These are phyloP conservation scores for Tilletia indica DNA, from an alignment of 1,284 basidiomycete genomes.

Conservation along the genomic window DNA sequence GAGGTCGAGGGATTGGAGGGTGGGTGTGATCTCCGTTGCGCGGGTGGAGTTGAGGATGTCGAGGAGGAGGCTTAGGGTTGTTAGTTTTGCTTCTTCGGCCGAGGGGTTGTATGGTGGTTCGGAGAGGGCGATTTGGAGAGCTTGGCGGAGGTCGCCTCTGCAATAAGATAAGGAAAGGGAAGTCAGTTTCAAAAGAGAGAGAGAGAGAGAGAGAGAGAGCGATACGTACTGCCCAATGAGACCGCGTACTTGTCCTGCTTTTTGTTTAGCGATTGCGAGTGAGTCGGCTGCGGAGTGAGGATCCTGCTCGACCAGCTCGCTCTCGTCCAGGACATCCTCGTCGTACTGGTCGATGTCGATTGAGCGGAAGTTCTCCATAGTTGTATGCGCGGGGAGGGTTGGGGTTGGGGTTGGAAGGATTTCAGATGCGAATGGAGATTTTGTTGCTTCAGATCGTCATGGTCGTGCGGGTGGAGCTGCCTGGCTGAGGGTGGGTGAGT, in stretches of 20 bases:
- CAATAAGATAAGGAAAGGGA: not conserved
- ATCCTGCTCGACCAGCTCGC: conserved; percentile 78
- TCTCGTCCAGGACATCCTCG: conserved; percentile 79
- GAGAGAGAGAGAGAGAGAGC: not conserved
- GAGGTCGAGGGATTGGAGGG: conserved; percentile 72
- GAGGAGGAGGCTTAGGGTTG: conserved; percentile 75
- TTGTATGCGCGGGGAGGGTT: not conserved
- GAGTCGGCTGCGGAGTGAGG: conserved; percentile 74
- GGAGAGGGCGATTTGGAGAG: conserved; percentile 38
- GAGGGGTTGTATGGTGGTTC: conserved; percentile 46
- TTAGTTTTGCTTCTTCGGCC: conserved; percentile 47
- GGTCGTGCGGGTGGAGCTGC: too few species aligned
- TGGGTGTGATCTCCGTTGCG: conserved; percentile 76
- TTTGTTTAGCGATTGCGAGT: conserved; percentile 72
- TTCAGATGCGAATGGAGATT: too few species aligned
- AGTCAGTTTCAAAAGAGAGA: not conserved
- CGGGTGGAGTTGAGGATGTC: conserved; percentile 94
- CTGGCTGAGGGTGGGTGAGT: too few species aligned
- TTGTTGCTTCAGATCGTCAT: too few species aligned
- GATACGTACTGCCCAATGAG: conserved; percentile 54
- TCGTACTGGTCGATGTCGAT: conserved; percentile 93
- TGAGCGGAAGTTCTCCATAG: conserved; percentile 68
- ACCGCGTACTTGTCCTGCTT: conserved; percentile 71
- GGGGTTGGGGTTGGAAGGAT: too few species aligned
- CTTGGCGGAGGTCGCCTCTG: conserved; percentile 44